These are phyloP conservation scores for Mentha longifolia DNA, from an alignment of 257 asterid species.

Conservation along the genomic window DNA sequence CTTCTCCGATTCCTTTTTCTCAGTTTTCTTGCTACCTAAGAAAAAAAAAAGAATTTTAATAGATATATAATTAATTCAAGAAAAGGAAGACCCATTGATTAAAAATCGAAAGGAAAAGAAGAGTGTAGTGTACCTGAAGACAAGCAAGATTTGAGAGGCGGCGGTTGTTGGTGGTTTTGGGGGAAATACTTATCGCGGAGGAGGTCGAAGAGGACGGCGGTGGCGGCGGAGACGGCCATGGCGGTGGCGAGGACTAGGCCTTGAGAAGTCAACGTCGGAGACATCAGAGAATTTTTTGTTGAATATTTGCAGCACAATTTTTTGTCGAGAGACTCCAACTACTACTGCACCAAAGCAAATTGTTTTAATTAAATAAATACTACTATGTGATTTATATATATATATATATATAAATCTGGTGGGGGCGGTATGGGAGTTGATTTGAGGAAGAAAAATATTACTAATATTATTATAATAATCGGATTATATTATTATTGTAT, in stretches of 20 bases:
- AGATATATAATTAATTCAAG: background rate
- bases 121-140: constrained; percentile 52
- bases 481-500: background rate
- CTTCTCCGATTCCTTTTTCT: constrained; percentile 34
- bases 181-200: constrained; percentile 46
- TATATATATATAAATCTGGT: constrained; percentile 13
- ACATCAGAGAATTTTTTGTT: constrained; percentile 27
- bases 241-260: constrained; percentile 81
- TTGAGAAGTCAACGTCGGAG: constrained; percentile 59
- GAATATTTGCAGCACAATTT: background rate
- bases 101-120: background rate
- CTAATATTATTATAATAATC: background rate
- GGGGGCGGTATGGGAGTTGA: constrained; percentile 34
- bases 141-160: constrained; percentile 55
- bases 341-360: background rate
- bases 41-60: background rate
- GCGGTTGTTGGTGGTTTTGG: constrained; percentile 9
- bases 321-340: background rate
- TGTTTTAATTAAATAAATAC: background rate
- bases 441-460: constrained; percentile 12
- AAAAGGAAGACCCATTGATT: background rate
- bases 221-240: constrained; percentile 83
- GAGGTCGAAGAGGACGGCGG: constrained; percentile 64
- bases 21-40: constrained; percentile 40
- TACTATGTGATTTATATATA: background rate